Conservation (phyloP, 495 filamentous ascomycete genomes). For the Aspergillus funiculosus region DNA sequence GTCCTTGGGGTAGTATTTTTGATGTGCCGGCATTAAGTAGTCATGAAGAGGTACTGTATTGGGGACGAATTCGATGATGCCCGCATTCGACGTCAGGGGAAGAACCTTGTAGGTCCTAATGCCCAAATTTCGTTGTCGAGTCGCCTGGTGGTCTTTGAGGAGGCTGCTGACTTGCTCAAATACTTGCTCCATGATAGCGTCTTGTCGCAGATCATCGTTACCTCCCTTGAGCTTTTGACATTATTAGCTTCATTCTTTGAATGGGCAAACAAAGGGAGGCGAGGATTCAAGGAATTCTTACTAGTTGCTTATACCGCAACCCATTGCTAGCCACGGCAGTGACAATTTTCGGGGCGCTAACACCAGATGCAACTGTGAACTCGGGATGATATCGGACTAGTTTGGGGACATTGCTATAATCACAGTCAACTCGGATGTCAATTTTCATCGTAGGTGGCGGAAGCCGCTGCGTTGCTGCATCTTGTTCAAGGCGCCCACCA, state of each 20-base stretch:
- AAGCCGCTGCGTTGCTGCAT: slow-evolving; percentile 53
- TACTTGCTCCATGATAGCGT: slow-evolving; percentile 99
- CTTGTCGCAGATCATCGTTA: slow-evolving; percentile 94
- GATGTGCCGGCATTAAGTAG: slow-evolving; percentile 85
- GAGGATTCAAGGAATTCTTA: slow-evolving; percentile 38
- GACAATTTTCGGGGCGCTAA: slow-evolving; percentile 88
- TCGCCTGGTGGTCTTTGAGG: slow-evolving; percentile 74
- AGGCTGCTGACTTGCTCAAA: slow-evolving; percentile 92
- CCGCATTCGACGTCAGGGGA: slow-evolving; percentile 72
- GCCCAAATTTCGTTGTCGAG: slow-evolving; percentile 77
- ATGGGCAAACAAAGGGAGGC: too few relatives aligned
- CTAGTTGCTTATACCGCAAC: slow-evolving; percentile 73
- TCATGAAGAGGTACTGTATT: slow-evolving; percentile 88
- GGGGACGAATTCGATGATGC: slow-evolving; percentile 95
- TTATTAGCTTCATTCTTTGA: slow-evolving; percentile 14
- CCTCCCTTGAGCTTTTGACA: slow-evolving; percentile 74
- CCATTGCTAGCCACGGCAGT: slow-evolving; percentile 73
- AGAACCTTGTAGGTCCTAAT: slow-evolving; percentile 96
- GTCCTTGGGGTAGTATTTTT: slow-evolving; percentile 79
- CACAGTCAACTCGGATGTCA: slow-evolving; percentile 59
- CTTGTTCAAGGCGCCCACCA: slow-evolving; percentile 52
- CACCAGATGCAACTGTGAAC: slow-evolving; percentile 80
- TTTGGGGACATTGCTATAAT: slow-evolving; percentile 71
- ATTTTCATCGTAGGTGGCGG: slow-evolving; percentile 90
- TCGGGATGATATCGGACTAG: slow-evolving; percentile 61